Evolutionary conservation across 2,329 filamentous ascomycete species (phyloP), one percentile per base, ranked within the genome.

Genomic region (Septoria petroselini): DNA sequence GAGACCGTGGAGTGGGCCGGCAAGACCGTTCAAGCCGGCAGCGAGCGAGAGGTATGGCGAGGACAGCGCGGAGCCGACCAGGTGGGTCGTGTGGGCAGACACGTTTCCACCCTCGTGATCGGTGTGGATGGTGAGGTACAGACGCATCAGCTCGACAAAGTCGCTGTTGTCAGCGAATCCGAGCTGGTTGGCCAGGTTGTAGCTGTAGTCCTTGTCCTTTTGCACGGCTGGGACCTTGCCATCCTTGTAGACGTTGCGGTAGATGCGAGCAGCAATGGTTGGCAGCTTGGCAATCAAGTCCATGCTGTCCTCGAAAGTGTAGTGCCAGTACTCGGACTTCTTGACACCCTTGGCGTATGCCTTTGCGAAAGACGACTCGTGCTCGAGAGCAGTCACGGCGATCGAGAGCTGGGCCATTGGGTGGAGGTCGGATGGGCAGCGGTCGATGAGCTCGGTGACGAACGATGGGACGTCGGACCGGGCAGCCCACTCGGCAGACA

Each of bases 201-300:
- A 98, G 66, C 85, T 82, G 80, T 96, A 98, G 73, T 98, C 93
- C 87, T 97, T 93, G 79, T 97, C 91, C 82, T 95, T 94, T 81
- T 97, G 85, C 72, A 95, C 83, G 48, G 90, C 73, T 54, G 89
- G 88, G 63, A 98, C 91, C 85, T 97, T 97, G 78, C 93, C 93
- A 70, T 95, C 93, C 85, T 97, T 96, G 88, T 95, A 98, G 73
- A 97, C 86, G 75, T 98, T 98, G 80, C 95, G 93, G 85, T 98
- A 98, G 82, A 98, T 98, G 78, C 90, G 89, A 59, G 93, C 80
- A 60, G 93, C 93, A 68, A 98, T 96, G 73, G 89, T 96, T 71
- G 93, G 93, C 66, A 98, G 88, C 85, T 97, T 97, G 70, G 93
- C 93, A 72, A 98, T 98, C 73, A 98, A 81, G 77, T 98, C 91